A percentile compares a stretch with the other conserved stretches of the same genome.
Evolutionary conservation across 78 protist species (phyloP).

Genomic region (Planoprotostelium fungivorum): DNA sequence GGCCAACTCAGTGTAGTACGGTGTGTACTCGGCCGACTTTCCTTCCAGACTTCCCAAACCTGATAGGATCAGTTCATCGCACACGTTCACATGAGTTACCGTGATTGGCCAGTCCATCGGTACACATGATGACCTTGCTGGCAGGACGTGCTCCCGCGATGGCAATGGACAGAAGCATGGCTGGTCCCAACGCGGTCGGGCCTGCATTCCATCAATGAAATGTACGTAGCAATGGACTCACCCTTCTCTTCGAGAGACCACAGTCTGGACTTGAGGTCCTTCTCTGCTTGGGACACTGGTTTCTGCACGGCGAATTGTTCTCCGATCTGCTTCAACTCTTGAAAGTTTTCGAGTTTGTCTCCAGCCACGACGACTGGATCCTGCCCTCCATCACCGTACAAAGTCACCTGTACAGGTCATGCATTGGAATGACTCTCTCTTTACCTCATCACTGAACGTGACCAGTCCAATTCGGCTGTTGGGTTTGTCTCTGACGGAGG

Average conservation of each 20-base stretch:
- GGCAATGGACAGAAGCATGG: conserved; percentile 28
- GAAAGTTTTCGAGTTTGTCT: conserved; percentile 37
- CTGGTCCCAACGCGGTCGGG: conserved; percentile 69
- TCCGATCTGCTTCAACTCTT: conserved; percentile 21
- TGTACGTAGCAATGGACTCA: conserved; percentile 24
- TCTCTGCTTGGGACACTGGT: neutral
- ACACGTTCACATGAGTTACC: neutral
- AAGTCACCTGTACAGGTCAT: neutral
- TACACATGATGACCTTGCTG: conserved; percentile 56
- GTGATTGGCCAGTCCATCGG: conserved; percentile 66
- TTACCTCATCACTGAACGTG: conserved; percentile 55
- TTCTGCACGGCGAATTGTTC: neutral
- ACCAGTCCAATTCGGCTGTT: conserved; percentile 53
- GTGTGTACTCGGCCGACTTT: neutral
- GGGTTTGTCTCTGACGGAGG: conserved; percentile 18
- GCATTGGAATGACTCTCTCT: neutral
- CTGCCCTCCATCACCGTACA: conserved; percentile 8
- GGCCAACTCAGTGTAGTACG: conserved; percentile 10
- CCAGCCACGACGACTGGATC: conserved; percentile 29
- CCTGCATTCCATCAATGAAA: neutral
- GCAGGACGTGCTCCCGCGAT: conserved; percentile 32
- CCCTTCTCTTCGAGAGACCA: conserved; percentile 13
- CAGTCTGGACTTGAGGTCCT: neutral
- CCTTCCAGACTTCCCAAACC: conserved; percentile 53
- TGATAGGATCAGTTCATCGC: neutral